Evolutionary conservation across 495 filamentous ascomycete species (phyloP), one percentile per base, ranked within the genome.

Genomic region (Neurospora terricola): DNA sequence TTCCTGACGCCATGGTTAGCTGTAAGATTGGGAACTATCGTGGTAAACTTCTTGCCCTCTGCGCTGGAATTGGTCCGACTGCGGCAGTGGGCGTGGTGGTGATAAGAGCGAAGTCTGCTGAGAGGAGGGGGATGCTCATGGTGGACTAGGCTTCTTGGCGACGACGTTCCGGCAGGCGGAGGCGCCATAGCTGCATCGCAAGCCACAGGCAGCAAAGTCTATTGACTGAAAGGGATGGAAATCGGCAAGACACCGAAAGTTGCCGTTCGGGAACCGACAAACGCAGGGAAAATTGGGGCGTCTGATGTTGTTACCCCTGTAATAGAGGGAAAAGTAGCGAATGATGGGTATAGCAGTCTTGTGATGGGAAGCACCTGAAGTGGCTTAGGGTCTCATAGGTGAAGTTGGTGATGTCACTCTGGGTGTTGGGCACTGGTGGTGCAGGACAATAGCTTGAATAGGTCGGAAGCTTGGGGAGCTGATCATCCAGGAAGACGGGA

Each of bases 1-100:
- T 81, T 74, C 80, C 78, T 83, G 74, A 74, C 72, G 71, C 69
- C 75, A 79, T 79, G 69, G 76, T 81, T 72, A 81, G 80, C 69
- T 69, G 38, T 30, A 21, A 45, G 27, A 43, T 43, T 59, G 42
- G 18, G 69, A 54, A 66, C 71, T 66, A 30, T 66, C 27, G 54
- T 66, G 54, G 54, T 72, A 72, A 69, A 69, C 72, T 48, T 73
- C 77, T 81, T 78, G 75, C 79, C 75, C 75, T 78, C 71, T 73
- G 66, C 69, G 69, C 72, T 78, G 72, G 73, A 71, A 42, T 48
- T 72, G 66, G 42, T 72, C 73, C 70, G 74, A 69, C 21, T 66
- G 18, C 11, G 71, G 54, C 37, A 38, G 45, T 45, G 62, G 48
- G 72, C 39, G 71, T 71, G 73, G 39, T 74, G 72, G 48, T 73